These are phyloP conservation scores for Dacryopinax primogenitus DNA, from an alignment of 768 basidiomycete genomes.

Conservation along the genomic window DNA sequence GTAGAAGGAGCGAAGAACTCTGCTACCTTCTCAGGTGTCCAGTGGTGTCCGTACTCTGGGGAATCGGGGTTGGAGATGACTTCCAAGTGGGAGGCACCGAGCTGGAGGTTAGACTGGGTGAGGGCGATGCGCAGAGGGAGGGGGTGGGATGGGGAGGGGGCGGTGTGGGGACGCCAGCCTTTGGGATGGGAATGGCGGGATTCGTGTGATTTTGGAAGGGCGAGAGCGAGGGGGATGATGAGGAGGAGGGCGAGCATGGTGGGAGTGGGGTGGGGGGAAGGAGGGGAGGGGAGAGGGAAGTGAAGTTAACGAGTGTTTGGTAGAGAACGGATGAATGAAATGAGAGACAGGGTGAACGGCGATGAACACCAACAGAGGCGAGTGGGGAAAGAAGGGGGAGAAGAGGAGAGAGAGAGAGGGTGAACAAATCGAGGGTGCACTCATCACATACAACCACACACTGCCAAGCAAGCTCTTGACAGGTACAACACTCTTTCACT, in stretches of 20 bases:
- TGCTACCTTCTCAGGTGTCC: conserved; percentile 25
- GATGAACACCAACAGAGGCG: background rate
- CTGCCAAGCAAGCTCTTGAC: too few species aligned
- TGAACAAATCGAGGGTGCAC: too few species aligned
- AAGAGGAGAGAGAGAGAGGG: too few species aligned
- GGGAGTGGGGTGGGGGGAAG: background rate
- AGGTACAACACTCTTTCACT: too few species aligned
- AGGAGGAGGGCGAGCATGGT: background rate
- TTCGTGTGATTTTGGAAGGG: background rate
- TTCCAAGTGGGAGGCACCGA: conserved; percentile 25
- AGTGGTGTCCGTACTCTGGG: conserved; percentile 29
- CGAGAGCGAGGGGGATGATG: background rate
- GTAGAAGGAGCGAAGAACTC: conserved; percentile 34
- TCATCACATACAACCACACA: too few species aligned
- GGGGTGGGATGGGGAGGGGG: background rate
- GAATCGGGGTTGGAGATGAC: conserved; percentile 31
- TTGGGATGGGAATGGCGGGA: background rate
- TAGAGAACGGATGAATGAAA: too few species aligned
- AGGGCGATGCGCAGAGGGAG: conserved; percentile 17
- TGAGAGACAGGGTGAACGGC: background rate
- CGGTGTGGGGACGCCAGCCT: background rate
- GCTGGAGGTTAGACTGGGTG: conserved; percentile 27
- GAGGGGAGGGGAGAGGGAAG: background rate
- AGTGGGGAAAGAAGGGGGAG: too few species aligned
- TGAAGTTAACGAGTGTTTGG: too few species aligned